phyloP scores from a whole-genome alignment of 192 early-diverging fungal genomes.

The Umbelopsis vinacea region DNA sequence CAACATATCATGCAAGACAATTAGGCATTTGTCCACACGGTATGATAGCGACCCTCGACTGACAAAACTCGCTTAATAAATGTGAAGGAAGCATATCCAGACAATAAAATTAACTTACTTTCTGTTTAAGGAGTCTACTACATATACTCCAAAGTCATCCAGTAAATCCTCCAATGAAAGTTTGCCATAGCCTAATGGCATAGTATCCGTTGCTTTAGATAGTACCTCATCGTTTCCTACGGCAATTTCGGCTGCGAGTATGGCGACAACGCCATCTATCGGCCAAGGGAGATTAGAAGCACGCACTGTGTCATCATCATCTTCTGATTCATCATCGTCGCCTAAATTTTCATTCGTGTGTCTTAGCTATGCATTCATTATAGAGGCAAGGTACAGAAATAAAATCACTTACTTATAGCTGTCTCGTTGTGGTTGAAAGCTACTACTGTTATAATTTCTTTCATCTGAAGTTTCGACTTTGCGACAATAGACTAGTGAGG shows the following conservation, averaged over 20 bases:
- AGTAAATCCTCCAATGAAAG: not conserved
- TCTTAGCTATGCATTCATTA: not conserved
- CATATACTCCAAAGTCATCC: not conserved
- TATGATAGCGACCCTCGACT: not conserved
- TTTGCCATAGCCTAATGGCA: not conserved
- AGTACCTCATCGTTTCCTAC: not conserved
- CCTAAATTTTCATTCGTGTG: not conserved
- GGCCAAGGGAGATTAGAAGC: not conserved
- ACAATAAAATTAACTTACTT: not conserved
- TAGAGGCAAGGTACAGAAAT: not conserved
- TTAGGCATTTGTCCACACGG: not conserved
- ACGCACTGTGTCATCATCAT: not conserved
- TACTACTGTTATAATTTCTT: too few relatives aligned
- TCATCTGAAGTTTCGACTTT: too few relatives aligned
- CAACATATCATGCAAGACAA: not conserved
- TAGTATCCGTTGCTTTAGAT: not conserved
- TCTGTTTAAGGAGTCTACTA: not conserved
- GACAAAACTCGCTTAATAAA: not conserved
- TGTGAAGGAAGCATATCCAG: not conserved
- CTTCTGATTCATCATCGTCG: not conserved
- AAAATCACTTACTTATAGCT: not conserved
- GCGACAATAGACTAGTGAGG: too few relatives aligned
- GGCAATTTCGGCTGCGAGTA: not conserved
- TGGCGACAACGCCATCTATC: not conserved
- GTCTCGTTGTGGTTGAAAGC: too few relatives aligned